Evolutionary conservation across 768 basidiomycete species (phyloP).

Genomic region (Agaricus sinodeliciosus): DNA sequence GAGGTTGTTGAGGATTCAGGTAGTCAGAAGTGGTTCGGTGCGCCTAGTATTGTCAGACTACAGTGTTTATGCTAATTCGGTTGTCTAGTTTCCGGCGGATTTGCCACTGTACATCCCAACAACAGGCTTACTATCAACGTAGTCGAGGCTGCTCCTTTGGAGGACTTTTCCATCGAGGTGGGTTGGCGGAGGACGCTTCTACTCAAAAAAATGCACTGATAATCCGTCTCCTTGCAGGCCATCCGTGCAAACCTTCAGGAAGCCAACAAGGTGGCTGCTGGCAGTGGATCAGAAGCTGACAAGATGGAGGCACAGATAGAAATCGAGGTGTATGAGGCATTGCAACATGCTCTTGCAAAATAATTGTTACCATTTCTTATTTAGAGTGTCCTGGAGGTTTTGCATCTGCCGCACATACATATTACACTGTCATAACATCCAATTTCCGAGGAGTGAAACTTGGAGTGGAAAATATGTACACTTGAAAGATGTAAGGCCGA

Average conservation of each 20-base stretch:
- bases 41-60: conserved; percentile 26
- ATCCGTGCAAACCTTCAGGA: conserved; percentile 87
- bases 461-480: not conserved
- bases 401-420: not conserved
- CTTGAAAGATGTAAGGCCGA: not conserved
- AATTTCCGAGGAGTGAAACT: not conserved
- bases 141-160: conserved; percentile 91
- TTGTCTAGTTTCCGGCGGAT: conserved; percentile 81
- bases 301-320: conserved; percentile 92
- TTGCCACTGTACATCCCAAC: conserved; percentile 96
- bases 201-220: not conserved
- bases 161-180: conserved; percentile 88
- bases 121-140: conserved; percentile 96
- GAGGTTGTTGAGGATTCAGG: conserved; percentile 84
- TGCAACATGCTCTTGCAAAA: conserved; percentile 75
- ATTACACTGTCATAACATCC: not conserved
- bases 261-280: conserved; percentile 72
- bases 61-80: not conserved
- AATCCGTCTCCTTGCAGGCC: conserved; percentile 45
- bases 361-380: conserved; percentile 15
- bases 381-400: conserved; percentile 2
- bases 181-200: conserved; percentile 14
- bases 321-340: conserved; percentile 92
- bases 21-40: conserved; percentile 97
- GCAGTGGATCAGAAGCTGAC: conserved; percentile 87